Evolutionary conservation across 2,329 filamentous ascomycete species (phyloP), one percentile per base, ranked within the genome.

Genomic region (Hypoxylon sp.): DNA sequence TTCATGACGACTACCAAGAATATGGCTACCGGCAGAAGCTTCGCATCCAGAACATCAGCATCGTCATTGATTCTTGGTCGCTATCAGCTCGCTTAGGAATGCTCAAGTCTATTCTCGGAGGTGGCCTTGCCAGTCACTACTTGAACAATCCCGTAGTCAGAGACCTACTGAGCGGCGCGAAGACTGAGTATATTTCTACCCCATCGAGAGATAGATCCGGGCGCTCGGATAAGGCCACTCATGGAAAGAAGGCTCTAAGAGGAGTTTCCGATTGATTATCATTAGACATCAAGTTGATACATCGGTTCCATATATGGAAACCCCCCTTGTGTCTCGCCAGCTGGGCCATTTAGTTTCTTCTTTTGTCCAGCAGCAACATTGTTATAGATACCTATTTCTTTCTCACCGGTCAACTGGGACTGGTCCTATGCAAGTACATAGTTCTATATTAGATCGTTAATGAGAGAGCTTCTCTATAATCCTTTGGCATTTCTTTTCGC

Each of bases 11-110:
- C 8, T 79, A 82, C 3, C 77, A 80, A 33, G 84, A 87, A 67
- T 86, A 86, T 67, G 85, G 86, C 3, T 87, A 88, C 67, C 81
- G 85, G 6, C 81, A 85, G 70, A 85, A 82, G 68, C 76, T 87
- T n/a, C 82, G 83, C 37, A 79, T 87, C 5, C 81, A 83, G 14
- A 82, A 83, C 52, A 77, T 81, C 66, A 77, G 80, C 42, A 78
- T 86, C 71, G 71, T 79, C 47, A 83, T 88, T 54, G 82, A 87
- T 62, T 82, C 82, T 0, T 88, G 86, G 86, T 83, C 84, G 8
- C 78, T 86, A 13, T 83, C 82, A 29, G 81, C 82, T 17, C 79
- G 85, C 19, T 79, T 86, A n/a, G 80, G 83, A 50, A 80, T 84
- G 73, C 79, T 88, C 63, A 84, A 83, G 72, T 78, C 78, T 3